Base-by-base conservation (phyloP, 495 filamentous ascomycete species). In the Ramalina peruviana region DNA sequence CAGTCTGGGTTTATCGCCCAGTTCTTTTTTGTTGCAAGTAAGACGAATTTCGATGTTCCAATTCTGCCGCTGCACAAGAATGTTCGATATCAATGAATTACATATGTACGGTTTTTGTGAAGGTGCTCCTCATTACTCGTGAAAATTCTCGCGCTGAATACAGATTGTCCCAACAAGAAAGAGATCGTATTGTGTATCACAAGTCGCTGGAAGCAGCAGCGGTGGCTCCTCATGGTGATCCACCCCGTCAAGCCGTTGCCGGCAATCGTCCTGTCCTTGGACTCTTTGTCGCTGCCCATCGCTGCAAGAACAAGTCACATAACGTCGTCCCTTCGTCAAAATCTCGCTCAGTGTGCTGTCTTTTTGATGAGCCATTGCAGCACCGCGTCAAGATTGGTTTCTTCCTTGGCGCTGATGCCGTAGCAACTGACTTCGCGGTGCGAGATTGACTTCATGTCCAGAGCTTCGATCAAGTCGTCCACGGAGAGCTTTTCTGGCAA, bases 371-470 rank as follows among this genome's bases (percentile, higher is more conserved):
- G 69, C 90, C 93, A 98, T 61, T 95, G 86, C 60, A 98, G 66
- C 36, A 98, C 92, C 5, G 89, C 92, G 65, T 98, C 92, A 55
- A 98, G 77, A 66, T 98, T 98, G 30, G 90, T 96, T 68, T 98
- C 92, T 63, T 98, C 90, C 63, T 95, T 95, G 36, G 90, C 92
- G 59, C 88, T 94, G 68, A 98, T 97, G 47, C 92, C 89, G 65
- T 97, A 98, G 71, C 92, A 98, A 73, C 87, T 94, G 57, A 98
- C 90, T 66, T 98, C 92, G 27, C 92, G 86, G 60, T 85, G 83
- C 38, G 83, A 85, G 61, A 98, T 84, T 46, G 80, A 78, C 66
- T 89, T 92, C 27, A 98, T 75, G 56, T 95, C 81, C 75, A 98
- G 78, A 45, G 78, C 81, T 36, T 95, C 89, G 69, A 98, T 98